These are phyloP conservation scores for Cryptococcus hybrid DNA, from an alignment of 1,284 basidiomycete genomes.

Conservation along the genomic window DNA sequence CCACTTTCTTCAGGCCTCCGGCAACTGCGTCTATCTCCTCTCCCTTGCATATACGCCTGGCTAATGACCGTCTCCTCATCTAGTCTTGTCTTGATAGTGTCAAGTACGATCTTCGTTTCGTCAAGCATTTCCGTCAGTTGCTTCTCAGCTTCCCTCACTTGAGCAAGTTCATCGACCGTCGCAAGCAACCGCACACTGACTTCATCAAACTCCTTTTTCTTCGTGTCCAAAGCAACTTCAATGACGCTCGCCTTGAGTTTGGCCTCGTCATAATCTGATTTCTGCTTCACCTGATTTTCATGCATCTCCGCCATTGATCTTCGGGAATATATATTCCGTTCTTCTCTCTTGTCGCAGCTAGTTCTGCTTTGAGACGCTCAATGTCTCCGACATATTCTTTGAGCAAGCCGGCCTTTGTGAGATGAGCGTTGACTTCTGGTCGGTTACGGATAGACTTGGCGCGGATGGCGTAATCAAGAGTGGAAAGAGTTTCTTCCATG, in stretches of 20 bases:
- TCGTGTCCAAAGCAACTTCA: constrained; percentile 72
- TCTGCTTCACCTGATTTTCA: constrained; percentile 69
- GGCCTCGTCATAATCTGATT: constrained; percentile 75
- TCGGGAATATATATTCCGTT: constrained; percentile 90
- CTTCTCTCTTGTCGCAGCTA: constrained; percentile 83
- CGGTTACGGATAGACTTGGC: constrained; percentile 96
- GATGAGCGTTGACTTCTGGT: constrained; percentile 91
- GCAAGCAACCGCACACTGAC: constrained; percentile 72
- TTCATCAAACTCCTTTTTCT: constrained; percentile 86
- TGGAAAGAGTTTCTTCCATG: constrained; percentile 96
- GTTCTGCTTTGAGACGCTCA: constrained; percentile 85
- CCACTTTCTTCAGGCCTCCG: constrained; percentile 62
- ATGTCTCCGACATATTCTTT: constrained; percentile 97
- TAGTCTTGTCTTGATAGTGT: constrained; percentile 58
- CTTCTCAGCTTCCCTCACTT: constrained; percentile 53
- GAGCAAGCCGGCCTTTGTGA: constrained; percentile 87
- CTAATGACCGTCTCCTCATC: constrained; percentile 75
- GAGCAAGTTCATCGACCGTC: constrained; percentile 69
- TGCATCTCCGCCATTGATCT: constrained; percentile 80
- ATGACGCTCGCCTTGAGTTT: constrained; percentile 76
- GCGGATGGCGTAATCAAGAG: constrained; percentile 93
- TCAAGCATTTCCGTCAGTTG: constrained; percentile 60
- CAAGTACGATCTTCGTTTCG: constrained; percentile 60
- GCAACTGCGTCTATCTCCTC: constrained; percentile 73
- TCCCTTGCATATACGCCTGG: constrained; percentile 70